Evolutionary conservation across 305 asterid genomes (phyloP).

Genomic region (Euphrasia arctica): DNA sequence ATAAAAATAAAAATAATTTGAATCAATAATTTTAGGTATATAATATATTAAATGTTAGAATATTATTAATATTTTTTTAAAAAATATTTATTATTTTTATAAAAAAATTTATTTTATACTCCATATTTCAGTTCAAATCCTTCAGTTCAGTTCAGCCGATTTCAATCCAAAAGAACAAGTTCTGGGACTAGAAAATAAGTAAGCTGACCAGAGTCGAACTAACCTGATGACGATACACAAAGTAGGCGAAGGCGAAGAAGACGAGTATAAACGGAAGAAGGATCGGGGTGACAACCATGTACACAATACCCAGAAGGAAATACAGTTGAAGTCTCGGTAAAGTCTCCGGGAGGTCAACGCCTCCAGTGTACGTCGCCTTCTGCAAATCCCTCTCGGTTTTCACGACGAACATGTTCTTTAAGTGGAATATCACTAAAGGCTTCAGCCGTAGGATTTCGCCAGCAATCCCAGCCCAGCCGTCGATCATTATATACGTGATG

Average conservation of each 20-base stretch:
- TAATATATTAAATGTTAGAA: too few species aligned
- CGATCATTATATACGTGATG: conserved; percentile 87
- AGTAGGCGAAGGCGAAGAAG: conserved; percentile 88
- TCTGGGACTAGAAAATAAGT: neutral
- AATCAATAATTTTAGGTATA: too few species aligned
- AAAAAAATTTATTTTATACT: too few species aligned
- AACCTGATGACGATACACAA: conserved; percentile 97
- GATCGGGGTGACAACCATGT: conserved; percentile 88
- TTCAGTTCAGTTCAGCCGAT: too few species aligned
- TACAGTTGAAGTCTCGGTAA: conserved; percentile 85
- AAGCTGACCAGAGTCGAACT: conserved; percentile 18
- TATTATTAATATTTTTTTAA: too few species aligned
- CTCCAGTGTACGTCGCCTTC: conserved; percentile 87
- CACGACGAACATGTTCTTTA: conserved; percentile 78
- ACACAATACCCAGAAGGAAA: conserved; percentile 83
- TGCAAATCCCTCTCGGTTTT: conserved; percentile 84
- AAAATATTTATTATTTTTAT: too few species aligned
- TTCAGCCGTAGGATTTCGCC: conserved; percentile 82
- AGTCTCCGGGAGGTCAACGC: conserved; percentile 74
- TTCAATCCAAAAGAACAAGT: too few species aligned
- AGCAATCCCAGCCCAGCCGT: conserved; percentile 98
- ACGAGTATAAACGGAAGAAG: conserved; percentile 88
- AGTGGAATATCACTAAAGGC: conserved; percentile 73
- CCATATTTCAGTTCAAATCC: too few species aligned
- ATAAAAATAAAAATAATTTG: too few species aligned